Percentiles rank a stretch among this genome's conserved stretches.
These are phyloP conservation scores for Cyclotella atomus DNA, from an alignment of 108 stramenopile genomes.

Conservation along the genomic window DNA sequence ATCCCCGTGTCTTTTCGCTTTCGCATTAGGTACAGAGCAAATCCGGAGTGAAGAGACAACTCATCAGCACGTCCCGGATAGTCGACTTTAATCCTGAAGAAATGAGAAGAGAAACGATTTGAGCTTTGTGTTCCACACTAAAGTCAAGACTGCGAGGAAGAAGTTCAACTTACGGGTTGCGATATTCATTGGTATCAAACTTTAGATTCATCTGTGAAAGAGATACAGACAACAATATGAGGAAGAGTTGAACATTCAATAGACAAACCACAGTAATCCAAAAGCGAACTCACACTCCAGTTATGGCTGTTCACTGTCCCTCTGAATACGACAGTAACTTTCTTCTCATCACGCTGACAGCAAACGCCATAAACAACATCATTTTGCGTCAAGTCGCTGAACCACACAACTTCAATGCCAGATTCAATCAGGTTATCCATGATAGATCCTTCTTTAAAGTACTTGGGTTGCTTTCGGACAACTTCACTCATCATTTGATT, in stretches of 20 bases:
- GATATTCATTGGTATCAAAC: constrained; percentile 18
- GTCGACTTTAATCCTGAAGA: background rate
- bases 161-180: constrained; percentile 17
- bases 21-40: constrained; percentile 25
- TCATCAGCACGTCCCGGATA: constrained; percentile 20
- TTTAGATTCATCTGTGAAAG: constrained; percentile 24
- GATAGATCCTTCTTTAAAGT: constrained; percentile 14
- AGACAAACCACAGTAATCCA: background rate
- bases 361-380: constrained; percentile 41
- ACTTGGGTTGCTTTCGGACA: constrained; percentile 10
- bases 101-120: background rate
- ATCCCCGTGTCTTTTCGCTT: constrained; percentile 24
- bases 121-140: background rate
- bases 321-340: constrained; percentile 24
- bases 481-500: constrained; percentile 20
- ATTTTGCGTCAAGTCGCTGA: constrained; percentile 14
- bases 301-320: constrained; percentile 18
- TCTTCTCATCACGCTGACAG: constrained; percentile 20
- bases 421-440: constrained; percentile 33
- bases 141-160: background rate
- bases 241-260: too few species aligned
- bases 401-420: constrained; percentile 33
- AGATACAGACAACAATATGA: too few species aligned
- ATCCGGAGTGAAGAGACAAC: constrained; percentile 22
- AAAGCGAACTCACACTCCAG: background rate